These are phyloP conservation scores for Corymbia citriodora DNA, from an alignment of 441 rosid species.

Conservation along the genomic window DNA sequence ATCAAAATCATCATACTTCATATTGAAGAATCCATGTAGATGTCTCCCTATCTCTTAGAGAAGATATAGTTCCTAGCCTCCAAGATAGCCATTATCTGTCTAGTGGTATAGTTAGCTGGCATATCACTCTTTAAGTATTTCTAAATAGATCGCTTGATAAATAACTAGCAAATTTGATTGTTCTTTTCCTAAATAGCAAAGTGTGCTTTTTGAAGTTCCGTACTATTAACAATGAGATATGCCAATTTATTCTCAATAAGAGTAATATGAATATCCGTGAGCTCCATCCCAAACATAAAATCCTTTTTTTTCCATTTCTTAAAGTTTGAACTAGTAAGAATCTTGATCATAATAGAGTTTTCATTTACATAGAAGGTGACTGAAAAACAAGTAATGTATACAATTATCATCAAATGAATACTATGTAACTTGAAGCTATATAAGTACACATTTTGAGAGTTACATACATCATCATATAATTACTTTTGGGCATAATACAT, in stretches of 20 bases:
- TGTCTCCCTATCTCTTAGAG: background rate
- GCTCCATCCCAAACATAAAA: no score
- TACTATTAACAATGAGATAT: no score
- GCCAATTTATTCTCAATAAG: rapidly evolving
- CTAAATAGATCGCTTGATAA: background rate
- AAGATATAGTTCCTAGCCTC: background rate
- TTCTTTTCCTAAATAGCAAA: background rate
- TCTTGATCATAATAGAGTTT: no score
- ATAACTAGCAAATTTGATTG: background rate
- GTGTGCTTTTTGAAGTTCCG: rapidly evolving
- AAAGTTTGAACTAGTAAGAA: no score
- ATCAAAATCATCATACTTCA: background rate
- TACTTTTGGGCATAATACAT: rapidly evolving
- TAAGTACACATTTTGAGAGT: background rate
- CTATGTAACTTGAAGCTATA: background rate
- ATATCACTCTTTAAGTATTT: background rate
- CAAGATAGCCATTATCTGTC: background rate
- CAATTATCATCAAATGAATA: no score
- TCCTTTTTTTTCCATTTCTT: background rate
- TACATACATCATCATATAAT: no score
- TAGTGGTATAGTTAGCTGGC: background rate
- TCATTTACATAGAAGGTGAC: no score
- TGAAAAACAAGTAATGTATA: no score
- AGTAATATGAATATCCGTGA: background rate
- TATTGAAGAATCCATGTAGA: background rate